phyloP scores from a whole-genome alignment of 129 eudicot species.

The Centaurea solstitialis region DNA sequence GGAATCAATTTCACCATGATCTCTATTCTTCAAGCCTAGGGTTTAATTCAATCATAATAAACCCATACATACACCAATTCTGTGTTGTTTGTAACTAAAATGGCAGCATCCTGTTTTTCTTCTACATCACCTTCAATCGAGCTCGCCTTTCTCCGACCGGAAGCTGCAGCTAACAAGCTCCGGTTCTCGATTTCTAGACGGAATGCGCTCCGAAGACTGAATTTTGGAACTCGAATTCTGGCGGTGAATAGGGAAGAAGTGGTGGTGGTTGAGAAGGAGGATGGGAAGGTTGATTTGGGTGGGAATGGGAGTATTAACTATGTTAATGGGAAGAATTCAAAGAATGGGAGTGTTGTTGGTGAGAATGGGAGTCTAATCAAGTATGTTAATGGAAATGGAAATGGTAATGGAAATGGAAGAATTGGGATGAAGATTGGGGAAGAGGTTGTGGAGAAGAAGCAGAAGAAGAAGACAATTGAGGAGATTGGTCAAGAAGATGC shows the following conservation, averaged over 20 bases:
- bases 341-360: slow-evolving; percentile 28
- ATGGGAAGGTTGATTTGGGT: slow-evolving; percentile 36
- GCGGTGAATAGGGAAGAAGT: slow-evolving; percentile 50
- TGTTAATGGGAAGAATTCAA: slow-evolving; percentile 30
- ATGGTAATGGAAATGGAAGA: slow-evolving; percentile 26
- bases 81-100: background rate
- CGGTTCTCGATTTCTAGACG: slow-evolving; percentile 30
- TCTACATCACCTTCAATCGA: slow-evolving; percentile 38
- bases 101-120: slow-evolving; percentile 38
- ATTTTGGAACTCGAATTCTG: slow-evolving; percentile 31
- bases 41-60: background rate
- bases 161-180: slow-evolving; percentile 24
- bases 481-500: slow-evolving; percentile 99
- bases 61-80: background rate
- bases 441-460: slow-evolving; percentile 36
- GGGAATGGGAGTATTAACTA: slow-evolving; percentile 42
- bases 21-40: slow-evolving; percentile 22
- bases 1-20: background rate
- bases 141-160: slow-evolving; percentile 44
- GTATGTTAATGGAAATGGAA: slow-evolving; percentile 63
- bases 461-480: slow-evolving; percentile 70
- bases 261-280: slow-evolving; percentile 50
- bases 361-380: slow-evolving; percentile 54
- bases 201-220: slow-evolving; percentile 11
- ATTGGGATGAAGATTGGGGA: slow-evolving; percentile 30